These are phyloP conservation scores for Candida adriatica DNA, from an alignment of 805 yeast species.

Conservation along the genomic window DNA sequence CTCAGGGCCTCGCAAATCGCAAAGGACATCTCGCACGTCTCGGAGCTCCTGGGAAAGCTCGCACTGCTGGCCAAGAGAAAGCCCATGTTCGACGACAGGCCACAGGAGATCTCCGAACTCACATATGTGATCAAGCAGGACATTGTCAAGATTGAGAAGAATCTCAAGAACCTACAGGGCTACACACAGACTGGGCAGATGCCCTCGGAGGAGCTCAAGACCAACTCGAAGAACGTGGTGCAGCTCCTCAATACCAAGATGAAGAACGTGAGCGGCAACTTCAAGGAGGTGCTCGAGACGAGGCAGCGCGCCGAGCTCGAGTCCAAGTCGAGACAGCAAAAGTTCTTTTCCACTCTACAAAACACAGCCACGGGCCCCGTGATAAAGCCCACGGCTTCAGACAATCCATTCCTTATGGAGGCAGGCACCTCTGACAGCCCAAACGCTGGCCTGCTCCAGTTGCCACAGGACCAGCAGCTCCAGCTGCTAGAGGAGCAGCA, in stretches of 20 bases:
- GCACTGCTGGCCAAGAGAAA: slow-evolving; percentile 82
- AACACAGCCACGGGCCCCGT: slow-evolving; percentile 15
- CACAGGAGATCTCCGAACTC: slow-evolving; percentile 87
- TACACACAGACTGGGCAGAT: slow-evolving; percentile 36
- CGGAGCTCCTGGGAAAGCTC: slow-evolving; percentile 70
- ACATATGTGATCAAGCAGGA: slow-evolving; percentile 79
- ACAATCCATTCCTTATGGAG: slow-evolving; percentile 33
- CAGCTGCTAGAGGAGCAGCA: slow-evolving; percentile 81
- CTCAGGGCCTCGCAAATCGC: slow-evolving; percentile 75
- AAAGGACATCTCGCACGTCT: slow-evolving; percentile 79
- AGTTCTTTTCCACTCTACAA: slow-evolving; percentile 50
- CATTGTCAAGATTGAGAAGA: slow-evolving; percentile 71
- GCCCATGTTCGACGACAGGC: slow-evolving; percentile 89
- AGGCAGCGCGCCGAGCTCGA: slow-evolving; percentile 81
- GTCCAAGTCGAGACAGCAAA: slow-evolving; percentile 76
- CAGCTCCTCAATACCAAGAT: slow-evolving; percentile 82
- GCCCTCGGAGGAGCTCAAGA: slow-evolving; percentile 49
- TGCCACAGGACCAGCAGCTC: slow-evolving; percentile 84
- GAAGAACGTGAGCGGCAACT: slow-evolving; percentile 87
- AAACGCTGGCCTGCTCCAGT: slow-evolving; percentile 39
- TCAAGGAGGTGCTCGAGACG: slow-evolving; percentile 80
- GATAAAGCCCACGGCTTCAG: slow-evolving; percentile 18
- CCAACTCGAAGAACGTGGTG: slow-evolving; percentile 79
- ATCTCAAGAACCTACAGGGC: slow-evolving; percentile 53
- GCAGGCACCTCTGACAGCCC: neutral